Evolutionary conservation across 305 asterid genomes (phyloP), one percentile per base, ranked within the genome.

Genomic region (Fraxinus paxiana): DNA sequence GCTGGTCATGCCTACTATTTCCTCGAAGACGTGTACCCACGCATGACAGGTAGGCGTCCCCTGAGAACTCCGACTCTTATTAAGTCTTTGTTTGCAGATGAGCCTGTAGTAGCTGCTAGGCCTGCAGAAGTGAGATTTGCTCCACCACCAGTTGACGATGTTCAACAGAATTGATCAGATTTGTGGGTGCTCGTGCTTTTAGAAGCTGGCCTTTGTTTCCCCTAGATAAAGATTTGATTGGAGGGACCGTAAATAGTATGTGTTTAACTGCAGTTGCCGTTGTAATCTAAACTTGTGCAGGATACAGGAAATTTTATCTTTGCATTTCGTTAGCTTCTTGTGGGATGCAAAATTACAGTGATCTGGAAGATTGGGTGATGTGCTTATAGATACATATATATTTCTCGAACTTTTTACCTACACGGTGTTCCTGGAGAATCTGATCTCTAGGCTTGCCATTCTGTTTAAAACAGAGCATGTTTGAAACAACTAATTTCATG

Each of bases 41-140:
- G 22, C 8, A 51, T 51, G 92, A 88, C 90, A 24, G 89, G 90
- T 48, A 83, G 90, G 10, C 84, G 90, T 56, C 92, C 90, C 8
- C 79, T 88, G 78, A 87, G 35, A 80, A 88, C 92, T 41, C 92
- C 92, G 4, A 63, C 75, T 18, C 59, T 88, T 61, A 85, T 88
- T 46, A 88, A 82, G 81, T 74, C 90, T 34, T 70, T 88, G 77
- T 88, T 88, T 78, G 90, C 92, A 12, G 92, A 88, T 15, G 92
- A 87, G 67, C 89, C 89, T 7, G 89, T 87, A 71, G 91, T 87
- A 7, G 80, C 82, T 83, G 88, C 87, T 24, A 83, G 88, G 4
- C 92, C 89, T 15, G 90, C 87, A 18, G 63, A 87, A 78, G 86
- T 87, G 78, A 88, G 87, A 78, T 87, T 88, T 77, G 90, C 90